phyloP scores from a whole-genome alignment of 768 basidiomycete genomes.

The Lactarius evosmus region DNA sequence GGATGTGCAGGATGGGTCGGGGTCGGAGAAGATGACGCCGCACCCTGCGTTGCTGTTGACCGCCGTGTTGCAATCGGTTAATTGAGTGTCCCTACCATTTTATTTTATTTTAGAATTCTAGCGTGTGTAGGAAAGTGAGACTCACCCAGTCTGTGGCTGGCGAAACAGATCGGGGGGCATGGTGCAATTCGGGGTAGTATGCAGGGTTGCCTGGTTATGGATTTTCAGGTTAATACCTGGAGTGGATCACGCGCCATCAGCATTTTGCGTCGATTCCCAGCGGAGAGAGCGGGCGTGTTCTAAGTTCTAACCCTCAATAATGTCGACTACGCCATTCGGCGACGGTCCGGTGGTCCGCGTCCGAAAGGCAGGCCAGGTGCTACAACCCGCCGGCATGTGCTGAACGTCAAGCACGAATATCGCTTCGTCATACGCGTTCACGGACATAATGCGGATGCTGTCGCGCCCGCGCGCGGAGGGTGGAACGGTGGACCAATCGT shows the following conservation, averaged over 20 bases:
- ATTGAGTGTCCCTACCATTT: background rate
- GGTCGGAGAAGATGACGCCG: background rate
- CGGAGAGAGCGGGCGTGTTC: background rate
- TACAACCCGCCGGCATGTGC: constrained; percentile 60
- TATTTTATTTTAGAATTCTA: background rate
- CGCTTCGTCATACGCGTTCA: constrained; percentile 43
- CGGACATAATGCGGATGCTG: constrained; percentile 53
- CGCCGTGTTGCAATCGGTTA: background rate
- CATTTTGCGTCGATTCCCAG: background rate
- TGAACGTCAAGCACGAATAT: constrained; percentile 48
- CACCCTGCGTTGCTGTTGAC: background rate
- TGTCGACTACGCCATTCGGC: constrained; percentile 58
- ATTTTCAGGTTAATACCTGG: constrained; percentile 46
- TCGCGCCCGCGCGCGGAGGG: constrained; percentile 48
- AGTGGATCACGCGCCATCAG: background rate
- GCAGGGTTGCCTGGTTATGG: constrained; percentile 51
- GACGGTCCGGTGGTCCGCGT: constrained; percentile 51
- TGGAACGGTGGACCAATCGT: constrained; percentile 40
- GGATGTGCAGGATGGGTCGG: constrained; percentile 30
- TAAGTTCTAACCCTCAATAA: constrained; percentile 58
- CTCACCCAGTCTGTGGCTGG: background rate
- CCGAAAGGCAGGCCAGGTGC: constrained; percentile 65
- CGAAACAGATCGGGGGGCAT: constrained; percentile 35
- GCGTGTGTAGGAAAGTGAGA: background rate
- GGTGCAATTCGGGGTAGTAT: constrained; percentile 48